Percentiles rank a stretch among this genome's conserved stretches.
Evolutionary conservation across 495 filamentous ascomycete species (phyloP).

Genomic region (Tuber indicum): DNA sequence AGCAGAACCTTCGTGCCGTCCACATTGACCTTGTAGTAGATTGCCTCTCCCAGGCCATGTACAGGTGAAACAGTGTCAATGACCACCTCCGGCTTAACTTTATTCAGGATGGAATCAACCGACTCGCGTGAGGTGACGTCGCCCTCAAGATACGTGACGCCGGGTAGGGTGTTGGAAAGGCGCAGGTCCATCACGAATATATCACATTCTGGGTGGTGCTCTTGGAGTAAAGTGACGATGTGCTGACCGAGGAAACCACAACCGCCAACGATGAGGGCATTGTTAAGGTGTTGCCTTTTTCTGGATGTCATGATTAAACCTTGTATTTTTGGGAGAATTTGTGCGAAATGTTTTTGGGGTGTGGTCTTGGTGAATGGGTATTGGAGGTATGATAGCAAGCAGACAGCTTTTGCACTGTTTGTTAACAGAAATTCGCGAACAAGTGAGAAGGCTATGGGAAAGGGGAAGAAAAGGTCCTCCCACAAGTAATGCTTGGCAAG

Average conservation of each 20-base stretch:
- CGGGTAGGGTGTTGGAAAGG: conserved; percentile 67
- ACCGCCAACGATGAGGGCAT: conserved; percentile 61
- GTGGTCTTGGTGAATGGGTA: neutral
- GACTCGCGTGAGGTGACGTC: conserved; percentile 73
- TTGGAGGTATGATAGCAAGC: neutral
- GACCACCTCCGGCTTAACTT: conserved; percentile 73
- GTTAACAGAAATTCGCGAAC: neutral
- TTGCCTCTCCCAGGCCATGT: conserved; percentile 51
- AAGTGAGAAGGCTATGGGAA: neutral
- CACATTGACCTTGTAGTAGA: conserved; percentile 84
- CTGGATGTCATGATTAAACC: conserved; percentile 13
- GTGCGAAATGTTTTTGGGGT: neutral
- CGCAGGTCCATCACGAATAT: conserved; percentile 83
- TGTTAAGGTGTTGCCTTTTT: conserved; percentile 46
- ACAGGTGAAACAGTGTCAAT: conserved; percentile 89
- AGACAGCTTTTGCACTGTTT: neutral
- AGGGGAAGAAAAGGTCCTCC: neutral
- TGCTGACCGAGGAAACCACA: conserved; percentile 67
- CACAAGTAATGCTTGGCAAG: neutral
- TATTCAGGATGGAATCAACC: conserved; percentile 60
- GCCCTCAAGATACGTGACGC: conserved; percentile 70
- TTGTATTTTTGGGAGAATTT: conserved; percentile 14
- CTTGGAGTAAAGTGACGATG: conserved; percentile 56
- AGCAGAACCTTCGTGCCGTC: conserved; percentile 76
- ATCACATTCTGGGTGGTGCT: conserved; percentile 51